These are phyloP conservation scores for Solanum sejunctum DNA, from an alignment of 257 asterid species.

Conservation along the genomic window DNA sequence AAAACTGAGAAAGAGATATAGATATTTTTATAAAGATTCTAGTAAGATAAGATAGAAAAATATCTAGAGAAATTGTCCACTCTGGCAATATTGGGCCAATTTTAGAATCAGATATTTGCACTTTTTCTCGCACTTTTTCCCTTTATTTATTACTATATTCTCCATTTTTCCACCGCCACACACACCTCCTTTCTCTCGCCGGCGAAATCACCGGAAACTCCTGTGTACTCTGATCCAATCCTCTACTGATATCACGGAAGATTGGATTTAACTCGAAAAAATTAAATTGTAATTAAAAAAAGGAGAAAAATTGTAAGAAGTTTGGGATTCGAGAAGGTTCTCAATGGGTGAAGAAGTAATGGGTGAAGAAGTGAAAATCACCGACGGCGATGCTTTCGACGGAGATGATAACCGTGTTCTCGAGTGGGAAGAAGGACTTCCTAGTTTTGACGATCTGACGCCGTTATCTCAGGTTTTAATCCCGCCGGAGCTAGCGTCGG, in stretches of 20 bases:
- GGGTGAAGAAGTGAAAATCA: constrained; percentile 53
- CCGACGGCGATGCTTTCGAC: neutral
- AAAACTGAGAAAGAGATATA: neutral
- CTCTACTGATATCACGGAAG: neutral
- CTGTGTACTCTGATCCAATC: neutral
- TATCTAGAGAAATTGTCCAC: constrained; percentile 41
- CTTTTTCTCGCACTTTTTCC: constrained; percentile 28
- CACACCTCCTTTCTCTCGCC: neutral
- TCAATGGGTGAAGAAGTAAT: constrained; percentile 61
- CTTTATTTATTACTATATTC: constrained; percentile 6
- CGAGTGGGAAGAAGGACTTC: constrained; percentile 14
- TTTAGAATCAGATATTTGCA: constrained; percentile 38
- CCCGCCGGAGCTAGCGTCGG: constrained; percentile 11
- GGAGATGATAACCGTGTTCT: constrained; percentile 1
- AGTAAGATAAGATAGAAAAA: constrained; percentile 9
- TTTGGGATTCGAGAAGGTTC: neutral
- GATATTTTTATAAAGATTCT: neutral
- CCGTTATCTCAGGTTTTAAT: constrained; percentile 10
- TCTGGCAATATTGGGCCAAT: constrained; percentile 29
- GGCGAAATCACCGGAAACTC: neutral
- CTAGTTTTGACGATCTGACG: constrained; percentile 10
- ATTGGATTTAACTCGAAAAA: neutral
- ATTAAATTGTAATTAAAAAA: neutral
- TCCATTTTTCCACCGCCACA: constrained; percentile 14
- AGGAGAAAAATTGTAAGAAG: neutral